Base-by-base conservation (phyloP, 495 filamentous ascomycete genomes). In the Penicillium parvum region DNA sequence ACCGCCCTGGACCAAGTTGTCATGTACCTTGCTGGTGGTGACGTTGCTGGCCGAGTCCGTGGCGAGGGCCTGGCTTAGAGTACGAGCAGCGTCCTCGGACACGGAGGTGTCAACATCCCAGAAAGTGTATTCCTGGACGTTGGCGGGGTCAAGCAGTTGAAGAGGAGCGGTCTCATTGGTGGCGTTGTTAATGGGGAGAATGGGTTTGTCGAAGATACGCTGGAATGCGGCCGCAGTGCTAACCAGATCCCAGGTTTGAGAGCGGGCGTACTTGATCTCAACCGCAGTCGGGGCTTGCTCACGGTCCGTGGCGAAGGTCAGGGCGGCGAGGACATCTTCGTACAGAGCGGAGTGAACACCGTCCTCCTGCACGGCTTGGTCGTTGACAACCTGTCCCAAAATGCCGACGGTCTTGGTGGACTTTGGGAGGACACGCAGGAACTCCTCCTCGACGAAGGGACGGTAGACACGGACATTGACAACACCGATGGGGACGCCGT, bases 401-500 rank as follows among this genome's bases (percentile, higher is more conserved):
- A 84, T 74, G 25, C 82, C 82, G 41, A 97, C 74, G 16, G 71
- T 83, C 65, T 77, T 81, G 25, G 82, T 82, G 15, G 84, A 85
- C 52, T 77, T 70, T 7, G 92, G 90, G 9, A 98, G 73, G 2
- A 76, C 78, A 28, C 82, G 78, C 35, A 96, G 72, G 72, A 98
- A 98, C 40, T 86, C 86, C 52, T 92, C 86, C 67, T 98, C 92
- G 18, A 89, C 79, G 60, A 98, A 97, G 1, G 92, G 92, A 20
- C 90, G 79, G 71, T 96, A 97, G 37, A 98, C 76, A 42, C 92
- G 84, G 36, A 97, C 91, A 50, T 86, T 90, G 53, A 98, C 69
- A 14, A 90, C 86, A 46, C 92, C 92, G 40, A 96, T 77, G 59
- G 81, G 84, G 40, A 77, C 73, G 49, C 83, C 88, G 44, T 81